These are phyloP conservation scores for Ceratobasidium sp. DNA, from an alignment of 1,284 basidiomycete species.

Conservation along the genomic window DNA sequence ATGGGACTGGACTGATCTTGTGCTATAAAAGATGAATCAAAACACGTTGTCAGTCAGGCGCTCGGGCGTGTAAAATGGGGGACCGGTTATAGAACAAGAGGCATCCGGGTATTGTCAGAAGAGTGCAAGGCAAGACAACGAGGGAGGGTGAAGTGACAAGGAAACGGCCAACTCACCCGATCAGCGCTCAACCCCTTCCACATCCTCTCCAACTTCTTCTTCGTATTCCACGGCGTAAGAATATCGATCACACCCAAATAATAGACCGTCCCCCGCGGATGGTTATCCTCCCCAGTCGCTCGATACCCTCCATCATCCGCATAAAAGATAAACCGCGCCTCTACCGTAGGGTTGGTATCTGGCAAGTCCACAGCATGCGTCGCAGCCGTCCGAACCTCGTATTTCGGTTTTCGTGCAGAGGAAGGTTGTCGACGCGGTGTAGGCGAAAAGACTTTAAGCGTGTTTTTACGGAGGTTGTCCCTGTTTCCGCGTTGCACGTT, in stretches of 20 bases:
- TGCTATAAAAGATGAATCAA: slow-evolving; percentile 66
- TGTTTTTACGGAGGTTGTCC: slow-evolving; percentile 90
- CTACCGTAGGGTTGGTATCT: slow-evolving; percentile 75
- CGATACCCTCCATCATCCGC: slow-evolving; percentile 95
- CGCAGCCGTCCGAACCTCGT: slow-evolving; percentile 30
- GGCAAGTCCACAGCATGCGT: slow-evolving; percentile 67
- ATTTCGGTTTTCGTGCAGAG: slow-evolving; percentile 19
- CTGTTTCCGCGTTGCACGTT: slow-evolving; percentile 90
- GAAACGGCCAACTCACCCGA: slow-evolving; percentile 84
- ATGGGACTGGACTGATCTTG: slow-evolving; percentile 92
- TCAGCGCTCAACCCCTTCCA: slow-evolving; percentile 94
- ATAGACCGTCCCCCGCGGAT: slow-evolving; percentile 83
- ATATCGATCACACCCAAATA: slow-evolving; percentile 97
- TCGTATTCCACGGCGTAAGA: slow-evolving; percentile 84
- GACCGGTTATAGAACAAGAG: too few species aligned
- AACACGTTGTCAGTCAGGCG: slow-evolving; percentile 11
- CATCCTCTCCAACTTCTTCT: slow-evolving; percentile 89
- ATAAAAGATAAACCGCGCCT: slow-evolving; percentile 92
- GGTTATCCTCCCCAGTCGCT: slow-evolving; percentile 89
- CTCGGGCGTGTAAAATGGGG: slow-evolving; percentile 8
- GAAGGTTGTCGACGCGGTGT: slow-evolving; percentile 49
- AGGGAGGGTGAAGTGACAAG: too few species aligned
- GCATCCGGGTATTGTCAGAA: too few species aligned
- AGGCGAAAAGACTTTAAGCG: slow-evolving; percentile 92
- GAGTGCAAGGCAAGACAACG: too few species aligned